Evolutionary conservation across 2,329 filamentous ascomycete species (phyloP).

Genomic region (Spiromastix sp.): DNA sequence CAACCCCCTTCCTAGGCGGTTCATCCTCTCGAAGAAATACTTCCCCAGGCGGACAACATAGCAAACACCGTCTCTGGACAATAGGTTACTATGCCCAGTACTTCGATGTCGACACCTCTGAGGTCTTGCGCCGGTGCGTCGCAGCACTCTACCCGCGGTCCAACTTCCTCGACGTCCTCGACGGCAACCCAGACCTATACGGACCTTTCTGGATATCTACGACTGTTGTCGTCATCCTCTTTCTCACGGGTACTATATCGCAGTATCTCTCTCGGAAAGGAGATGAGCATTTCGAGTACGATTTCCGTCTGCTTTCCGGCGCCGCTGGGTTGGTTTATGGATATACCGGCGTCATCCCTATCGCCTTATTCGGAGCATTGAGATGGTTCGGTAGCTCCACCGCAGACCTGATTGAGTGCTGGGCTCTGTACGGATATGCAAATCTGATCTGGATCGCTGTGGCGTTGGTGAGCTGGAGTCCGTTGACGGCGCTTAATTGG

Average conservation of each 20-base stretch:
- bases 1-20: slow-evolving; percentile 41
- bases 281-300: slow-evolving; percentile 70
- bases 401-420: slow-evolving; percentile 89
- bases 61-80: slow-evolving; percentile 86
- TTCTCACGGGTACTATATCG: slow-evolving; percentile 88
- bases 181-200: slow-evolving; percentile 94
- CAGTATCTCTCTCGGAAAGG: slow-evolving; percentile 67
- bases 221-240: slow-evolving; percentile 89
- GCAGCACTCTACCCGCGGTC: slow-evolving; percentile 81
- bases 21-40: slow-evolving; percentile 31
- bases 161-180: slow-evolving; percentile 94
- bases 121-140: slow-evolving; percentile 77
- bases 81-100: slow-evolving; percentile 93
- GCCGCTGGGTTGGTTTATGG: slow-evolving; percentile 91
- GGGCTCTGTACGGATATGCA: slow-evolving; percentile 88
- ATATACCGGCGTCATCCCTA: slow-evolving; percentile 79
- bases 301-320: slow-evolving; percentile 79
- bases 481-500: slow-evolving; percentile 79
- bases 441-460: slow-evolving; percentile 98
- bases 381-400: slow-evolving; percentile 89
- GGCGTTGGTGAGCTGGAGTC: slow-evolving; percentile 82
- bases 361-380: slow-evolving; percentile 75
- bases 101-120: slow-evolving; percentile 94
- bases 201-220: slow-evolving; percentile 98
- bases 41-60: slow-evolving; percentile 31